Evolutionary conservation across 179 eudicot genomes (phyloP).

Genomic region (Beta macrorhiza): DNA sequence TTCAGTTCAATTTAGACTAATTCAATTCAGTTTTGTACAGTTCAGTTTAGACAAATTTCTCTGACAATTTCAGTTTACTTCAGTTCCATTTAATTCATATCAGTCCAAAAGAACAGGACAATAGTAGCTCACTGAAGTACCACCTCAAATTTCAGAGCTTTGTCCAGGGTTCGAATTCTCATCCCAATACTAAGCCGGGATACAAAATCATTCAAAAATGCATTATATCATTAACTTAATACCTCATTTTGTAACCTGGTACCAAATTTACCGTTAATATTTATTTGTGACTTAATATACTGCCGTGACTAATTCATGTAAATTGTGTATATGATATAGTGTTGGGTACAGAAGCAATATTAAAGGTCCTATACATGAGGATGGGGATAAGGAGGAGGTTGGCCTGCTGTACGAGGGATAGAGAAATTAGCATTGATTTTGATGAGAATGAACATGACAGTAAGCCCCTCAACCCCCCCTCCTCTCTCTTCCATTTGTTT

Average conservation of each 20-base stretch:
- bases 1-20: no score
- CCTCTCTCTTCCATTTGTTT: no score
- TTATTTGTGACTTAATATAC: not conserved
- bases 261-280: not conserved
- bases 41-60: no score
- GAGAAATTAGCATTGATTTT: constrained; percentile 71
- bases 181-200: no score
- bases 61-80: no score
- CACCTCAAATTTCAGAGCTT: no score
- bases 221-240: not conserved
- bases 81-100: no score
- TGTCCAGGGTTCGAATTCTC: no score
- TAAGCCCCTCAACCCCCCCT: constrained; percentile 23
- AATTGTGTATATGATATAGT: not conserved
- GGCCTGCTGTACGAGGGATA: constrained; percentile 65
- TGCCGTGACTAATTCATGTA: not conserved
- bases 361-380: constrained; percentile 4
- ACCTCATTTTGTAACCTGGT: not conserved
- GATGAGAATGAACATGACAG: constrained; percentile 62
- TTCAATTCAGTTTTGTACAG: no score
- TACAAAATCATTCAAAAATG: no score
- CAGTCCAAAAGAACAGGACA: no score
- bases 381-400: constrained; percentile 50
- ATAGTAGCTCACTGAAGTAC: not conserved
- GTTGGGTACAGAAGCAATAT: constrained; percentile 1